These are phyloP conservation scores for Coemansia sp. DNA, from an alignment of 192 early-diverging fungal genomes.

Conservation along the genomic window DNA sequence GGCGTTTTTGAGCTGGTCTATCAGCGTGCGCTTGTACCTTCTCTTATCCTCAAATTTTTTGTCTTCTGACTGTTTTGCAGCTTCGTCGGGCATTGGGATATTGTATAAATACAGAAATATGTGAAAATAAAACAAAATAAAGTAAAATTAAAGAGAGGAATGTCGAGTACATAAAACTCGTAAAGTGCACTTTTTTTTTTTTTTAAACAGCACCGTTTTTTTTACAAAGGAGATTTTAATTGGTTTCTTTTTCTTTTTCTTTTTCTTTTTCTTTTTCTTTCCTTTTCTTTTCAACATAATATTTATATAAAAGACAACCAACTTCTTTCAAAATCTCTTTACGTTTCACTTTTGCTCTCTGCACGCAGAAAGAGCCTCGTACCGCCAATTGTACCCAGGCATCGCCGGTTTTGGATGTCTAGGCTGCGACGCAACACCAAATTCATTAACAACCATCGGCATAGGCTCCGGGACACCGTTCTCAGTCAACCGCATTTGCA, in stretches of 20 bases:
- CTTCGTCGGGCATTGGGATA: neutral
- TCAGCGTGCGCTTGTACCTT: neutral
- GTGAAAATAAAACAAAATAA: neutral
- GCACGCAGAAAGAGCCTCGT: neutral
- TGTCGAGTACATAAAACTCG: neutral
- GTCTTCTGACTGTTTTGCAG: neutral
- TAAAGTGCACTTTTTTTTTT: neutral
- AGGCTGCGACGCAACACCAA: constrained; percentile 26
- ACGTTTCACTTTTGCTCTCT: too few relatives aligned
- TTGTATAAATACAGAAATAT: too few relatives aligned
- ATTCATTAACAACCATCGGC: constrained; percentile 20
- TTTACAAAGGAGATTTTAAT: too few relatives aligned
- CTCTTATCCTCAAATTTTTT: neutral
- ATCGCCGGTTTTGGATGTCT: constrained; percentile 28
- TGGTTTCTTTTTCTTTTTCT: neutral
- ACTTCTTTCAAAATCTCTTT: too few relatives aligned
- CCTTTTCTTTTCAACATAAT: too few relatives aligned
- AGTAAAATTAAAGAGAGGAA: neutral
- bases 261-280: neutral
- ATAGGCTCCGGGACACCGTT: constrained; percentile 29
- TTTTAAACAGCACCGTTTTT: too few relatives aligned
- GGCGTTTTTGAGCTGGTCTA: constrained; percentile 1
- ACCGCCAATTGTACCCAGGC: constrained; percentile 3
- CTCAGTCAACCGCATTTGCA: constrained; percentile 25
- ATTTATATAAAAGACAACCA: too few relatives aligned